These are phyloP conservation scores for Candida insectorum DNA, from an alignment of 805 yeast species.

Conservation along the genomic window DNA sequence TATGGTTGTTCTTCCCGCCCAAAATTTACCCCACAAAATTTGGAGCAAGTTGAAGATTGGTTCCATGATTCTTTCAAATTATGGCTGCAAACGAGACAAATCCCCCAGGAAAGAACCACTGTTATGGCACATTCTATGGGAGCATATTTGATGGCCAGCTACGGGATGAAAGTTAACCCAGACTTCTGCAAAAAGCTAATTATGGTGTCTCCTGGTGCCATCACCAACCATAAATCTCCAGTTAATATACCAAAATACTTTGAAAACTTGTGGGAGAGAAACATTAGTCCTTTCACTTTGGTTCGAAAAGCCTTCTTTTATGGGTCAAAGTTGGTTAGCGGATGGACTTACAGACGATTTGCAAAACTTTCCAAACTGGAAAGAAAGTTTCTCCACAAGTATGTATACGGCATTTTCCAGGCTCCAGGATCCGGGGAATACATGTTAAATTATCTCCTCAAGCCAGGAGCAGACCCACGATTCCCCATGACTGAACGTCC, in stretches of 20 bases:
- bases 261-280: slow-evolving; percentile 76
- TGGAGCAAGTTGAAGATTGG: slow-evolving; percentile 54
- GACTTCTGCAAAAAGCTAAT: slow-evolving; percentile 60
- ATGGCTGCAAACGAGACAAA: slow-evolving; percentile 56
- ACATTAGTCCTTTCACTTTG: slow-evolving; percentile 79
- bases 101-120: slow-evolving; percentile 41
- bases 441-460: slow-evolving; percentile 75
- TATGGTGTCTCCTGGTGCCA: slow-evolving; percentile 91
- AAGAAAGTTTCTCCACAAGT: slow-evolving; percentile 60
- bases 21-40: slow-evolving; percentile 36
- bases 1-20: slow-evolving; percentile 90
- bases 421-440: slow-evolving; percentile 93
- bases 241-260: slow-evolving; percentile 73
- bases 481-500: slow-evolving; percentile 58
- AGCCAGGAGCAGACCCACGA: slow-evolving; percentile 90
- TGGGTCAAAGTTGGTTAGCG: slow-evolving; percentile 83
- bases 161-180: slow-evolving; percentile 57
- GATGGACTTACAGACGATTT: slow-evolving; percentile 86
- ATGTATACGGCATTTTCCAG: slow-evolving; percentile 80
- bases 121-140: slow-evolving; percentile 91
- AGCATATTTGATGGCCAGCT: slow-evolving; percentile 72
- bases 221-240: slow-evolving; percentile 45
- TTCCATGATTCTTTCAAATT: slow-evolving; percentile 60
- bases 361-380: slow-evolving; percentile 49
- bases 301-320: slow-evolving; percentile 76